phyloP scores from a whole-genome alignment of 139 green algal genomes.

The Yamagishiella unicocca region DNA sequence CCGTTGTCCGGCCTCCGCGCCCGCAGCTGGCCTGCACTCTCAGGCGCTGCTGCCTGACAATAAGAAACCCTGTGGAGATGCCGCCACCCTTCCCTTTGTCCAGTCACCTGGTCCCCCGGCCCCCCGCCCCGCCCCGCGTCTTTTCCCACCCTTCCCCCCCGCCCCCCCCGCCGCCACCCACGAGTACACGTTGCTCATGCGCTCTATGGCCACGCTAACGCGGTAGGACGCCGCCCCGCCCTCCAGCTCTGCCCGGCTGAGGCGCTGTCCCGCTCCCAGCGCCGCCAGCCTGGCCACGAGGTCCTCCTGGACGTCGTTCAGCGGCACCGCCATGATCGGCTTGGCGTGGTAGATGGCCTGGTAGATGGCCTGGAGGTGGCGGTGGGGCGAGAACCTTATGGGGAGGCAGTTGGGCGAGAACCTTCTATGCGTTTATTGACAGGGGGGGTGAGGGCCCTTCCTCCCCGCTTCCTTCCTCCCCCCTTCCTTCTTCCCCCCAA shows the following conservation, averaged over 20 bases:
- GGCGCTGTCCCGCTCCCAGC: slow-evolving; percentile 33
- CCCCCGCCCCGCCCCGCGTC: not conserved
- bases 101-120: not conserved
- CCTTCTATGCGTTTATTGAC: not conserved
- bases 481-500: not conserved
- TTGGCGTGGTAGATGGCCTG: slow-evolving; percentile 30
- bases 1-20: too few species aligned
- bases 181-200: slow-evolving; percentile 44
- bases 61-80: too few species aligned
- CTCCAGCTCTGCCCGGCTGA: slow-evolving; percentile 36
- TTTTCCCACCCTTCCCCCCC: too few species aligned
- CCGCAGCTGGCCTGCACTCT: too few species aligned
- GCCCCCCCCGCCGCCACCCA: not conserved
- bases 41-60: too few species aligned
- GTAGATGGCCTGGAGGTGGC: slow-evolving; percentile 5
- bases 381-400: not conserved
- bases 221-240: slow-evolving; percentile 34
- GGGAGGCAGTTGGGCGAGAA: not conserved
- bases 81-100: too few species aligned
- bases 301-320: slow-evolving; percentile 28
- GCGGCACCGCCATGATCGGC: slow-evolving; percentile 27
- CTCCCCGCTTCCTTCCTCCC: not conserved
- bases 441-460: not conserved
- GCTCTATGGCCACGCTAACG: slow-evolving; percentile 33
- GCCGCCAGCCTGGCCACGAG: slow-evolving; percentile 27